These are phyloP conservation scores for Calendula officinalis DNA, from an alignment of 129 eudicot species.

Conservation along the genomic window DNA sequence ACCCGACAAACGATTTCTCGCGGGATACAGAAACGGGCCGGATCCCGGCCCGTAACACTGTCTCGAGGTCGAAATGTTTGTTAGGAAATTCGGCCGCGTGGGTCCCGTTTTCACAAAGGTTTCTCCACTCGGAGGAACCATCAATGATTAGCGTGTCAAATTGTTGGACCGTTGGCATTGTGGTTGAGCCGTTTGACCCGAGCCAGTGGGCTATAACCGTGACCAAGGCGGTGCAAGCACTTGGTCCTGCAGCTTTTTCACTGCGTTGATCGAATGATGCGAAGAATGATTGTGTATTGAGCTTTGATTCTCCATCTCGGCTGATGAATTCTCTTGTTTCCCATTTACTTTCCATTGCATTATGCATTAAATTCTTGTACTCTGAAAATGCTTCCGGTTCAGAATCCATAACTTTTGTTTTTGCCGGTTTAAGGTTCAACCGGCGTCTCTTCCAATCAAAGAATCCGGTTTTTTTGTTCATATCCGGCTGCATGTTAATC, in stretches of 20 bases:
- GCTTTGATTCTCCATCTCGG: constrained; percentile 60
- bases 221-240: constrained; percentile 75
- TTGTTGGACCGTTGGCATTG: constrained; percentile 50
- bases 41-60: constrained; percentile 50
- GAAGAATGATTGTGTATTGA: constrained; percentile 49
- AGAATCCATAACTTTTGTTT: constrained; percentile 16
- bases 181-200: constrained; percentile 24
- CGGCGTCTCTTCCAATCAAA: constrained; percentile 72
- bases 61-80: constrained; percentile 76
- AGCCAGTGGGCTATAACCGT: constrained; percentile 82
- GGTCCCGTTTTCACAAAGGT: constrained; percentile 40
- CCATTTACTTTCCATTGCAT: constrained; percentile 35
- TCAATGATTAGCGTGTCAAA: constrained; percentile 59
- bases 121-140: constrained; percentile 77
- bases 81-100: constrained; percentile 49
- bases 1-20: constrained; percentile 52
- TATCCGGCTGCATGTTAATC: not conserved
- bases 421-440: constrained; percentile 31
- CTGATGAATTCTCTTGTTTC: constrained; percentile 51
- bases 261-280: constrained; percentile 78
- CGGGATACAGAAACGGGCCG: constrained; percentile 50
- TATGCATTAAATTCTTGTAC: constrained; percentile 2
- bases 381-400: constrained; percentile 6
- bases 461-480: constrained; percentile 47
- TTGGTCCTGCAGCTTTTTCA: constrained; percentile 67